Base-by-base conservation (phyloP, 768 basidiomycete genomes). In the Pleurotus ostreatus region DNA sequence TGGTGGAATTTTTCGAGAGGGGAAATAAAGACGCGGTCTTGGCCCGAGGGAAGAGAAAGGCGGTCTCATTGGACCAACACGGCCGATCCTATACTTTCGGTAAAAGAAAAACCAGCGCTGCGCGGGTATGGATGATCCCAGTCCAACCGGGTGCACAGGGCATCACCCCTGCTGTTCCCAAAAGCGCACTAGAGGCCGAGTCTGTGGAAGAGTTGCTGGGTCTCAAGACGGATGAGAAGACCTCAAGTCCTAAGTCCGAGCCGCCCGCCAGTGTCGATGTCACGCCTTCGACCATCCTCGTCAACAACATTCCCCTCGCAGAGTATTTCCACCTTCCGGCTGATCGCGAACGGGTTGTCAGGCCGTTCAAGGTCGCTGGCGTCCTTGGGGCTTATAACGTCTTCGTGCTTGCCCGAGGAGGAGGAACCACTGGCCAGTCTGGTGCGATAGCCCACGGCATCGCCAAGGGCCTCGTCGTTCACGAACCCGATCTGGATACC, bases 101-200 rank as follows among this genome's bases (percentile, higher is more conserved):
- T 39, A 82, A 84, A 70, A 80, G 95, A 61, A 98, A 98, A 73
- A 92, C 92, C 58, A 92, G 90, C 62, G 76, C 87, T 1, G 94
- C 95, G 37, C 82, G 92, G 39, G 94, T 95, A 7, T 98, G 95
- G 95, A 88, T 96, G 76, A 89, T 97, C 58, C 82, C 86, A 34
- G 80, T 81, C 22, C 72, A 78, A 51, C 13, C 59, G 38, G 40
- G 16, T 40, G 2, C 61, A 6, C 49, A 61, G 22, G 11, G 60
- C 13, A 43, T 63, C 40, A 40, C 30, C 13, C 30, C 56, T 23
- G 15, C 23, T 13, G 46, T 54, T 38, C 25, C 57, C n/a, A 40
- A 16, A 34, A 59, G 5, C 40, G 52, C 34, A 55, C 63, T 39
- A 54, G 55, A 64, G 1, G 56, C 60, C 12, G 62, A 71, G 40